Base-by-base conservation (phyloP, 352 stramenopile genomes). In the Globisporangium mamillatum region DNA sequence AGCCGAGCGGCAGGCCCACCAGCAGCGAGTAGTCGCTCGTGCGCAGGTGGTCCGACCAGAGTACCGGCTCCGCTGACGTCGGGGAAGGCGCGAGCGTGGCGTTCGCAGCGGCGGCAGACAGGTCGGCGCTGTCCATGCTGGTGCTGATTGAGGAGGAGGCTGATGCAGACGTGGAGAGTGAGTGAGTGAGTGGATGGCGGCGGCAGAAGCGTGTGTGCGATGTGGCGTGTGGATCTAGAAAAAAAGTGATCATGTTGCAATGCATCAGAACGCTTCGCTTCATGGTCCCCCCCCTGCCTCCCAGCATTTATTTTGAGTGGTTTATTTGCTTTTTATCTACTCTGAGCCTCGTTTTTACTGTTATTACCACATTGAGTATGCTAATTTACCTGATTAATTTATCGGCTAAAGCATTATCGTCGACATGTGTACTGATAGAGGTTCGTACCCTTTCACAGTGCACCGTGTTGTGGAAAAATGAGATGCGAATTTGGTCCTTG, bases 11-110 rank as follows among this genome's bases (percentile, higher is more conserved):
- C 16, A 95, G 71, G 0, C 85, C 84, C 10, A 91, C 24, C 60
- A 94, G 77, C 67, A 91, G 74, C 60, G 77, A 78, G 68, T 90
- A 90, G 72, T 94, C 82, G 48, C 66, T 76, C 58, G 71, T 60
- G 41, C 73, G 68, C 25, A 94, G 63, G 55, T 92, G 64, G 55
- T 90, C 76, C 29, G 83, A 88, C 87, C 87, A 94, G 38, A 89
- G 71, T 55, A 65, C 60, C 0, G 76, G 67, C 24, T 55, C 24
- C 38, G 38, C 25, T 36, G 76, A 66, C 2, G 67, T 18, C 8
- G 38, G 14, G 1, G 63, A 25, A 1, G 54, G 58, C 57, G 53
- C 16, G 2, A 25, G 56, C 48, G 36, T 60, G 25, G 67, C 52
- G 22, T 67, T 57, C 4, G 67, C 53, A 41, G 38, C 12, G 7